A percentile compares a stretch with the other conserved stretches of the same genome.
These are phyloP conservation scores for Furcasterigmium furcatum DNA, from an alignment of 2,329 filamentous ascomycete genomes.

Conservation along the genomic window DNA sequence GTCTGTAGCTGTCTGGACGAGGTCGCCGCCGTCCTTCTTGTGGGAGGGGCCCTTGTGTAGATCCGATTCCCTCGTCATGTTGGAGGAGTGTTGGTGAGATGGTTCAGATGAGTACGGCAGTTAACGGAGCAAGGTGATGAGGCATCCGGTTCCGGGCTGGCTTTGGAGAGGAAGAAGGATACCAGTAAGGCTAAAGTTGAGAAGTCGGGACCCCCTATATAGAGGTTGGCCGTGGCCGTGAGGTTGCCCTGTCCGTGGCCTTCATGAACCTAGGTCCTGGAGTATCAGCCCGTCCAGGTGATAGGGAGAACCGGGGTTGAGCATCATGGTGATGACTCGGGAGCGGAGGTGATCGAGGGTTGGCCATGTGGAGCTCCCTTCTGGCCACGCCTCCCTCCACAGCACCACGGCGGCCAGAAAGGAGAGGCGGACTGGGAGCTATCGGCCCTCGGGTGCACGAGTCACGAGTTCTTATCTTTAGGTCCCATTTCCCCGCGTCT, in stretches of 20 bases:
- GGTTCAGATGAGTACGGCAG: not conserved
- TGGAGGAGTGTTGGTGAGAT: not conserved
- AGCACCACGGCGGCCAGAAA: too few relatives aligned
- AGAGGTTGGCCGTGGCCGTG: not conserved
- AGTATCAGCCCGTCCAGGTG: not conserved
- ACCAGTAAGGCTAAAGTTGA: too few relatives aligned
- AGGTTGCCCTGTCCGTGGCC: not conserved
- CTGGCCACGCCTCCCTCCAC: not conserved
- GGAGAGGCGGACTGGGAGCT: too few relatives aligned
- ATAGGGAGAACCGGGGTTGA: not conserved
- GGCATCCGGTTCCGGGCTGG: too few relatives aligned
- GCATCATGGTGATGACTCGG: not conserved
- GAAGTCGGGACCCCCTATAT: not conserved
- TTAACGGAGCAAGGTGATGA: not conserved
- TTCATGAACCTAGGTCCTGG: not conserved
- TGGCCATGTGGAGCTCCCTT: not conserved
- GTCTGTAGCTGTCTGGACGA: conserved; percentile 8
- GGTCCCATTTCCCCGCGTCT: not conserved
- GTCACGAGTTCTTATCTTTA: not conserved
- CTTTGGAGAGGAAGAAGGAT: not conserved
- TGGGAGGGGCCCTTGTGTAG: not conserved
- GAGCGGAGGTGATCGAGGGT: not conserved
- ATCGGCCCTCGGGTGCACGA: not conserved
- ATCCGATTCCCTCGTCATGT: conserved; percentile 1
- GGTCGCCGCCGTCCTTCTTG: conserved; percentile 3